Base-by-base conservation (phyloP, 1,284 basidiomycete genomes). In the Cutaneotrichosporon mucoides region DNA sequence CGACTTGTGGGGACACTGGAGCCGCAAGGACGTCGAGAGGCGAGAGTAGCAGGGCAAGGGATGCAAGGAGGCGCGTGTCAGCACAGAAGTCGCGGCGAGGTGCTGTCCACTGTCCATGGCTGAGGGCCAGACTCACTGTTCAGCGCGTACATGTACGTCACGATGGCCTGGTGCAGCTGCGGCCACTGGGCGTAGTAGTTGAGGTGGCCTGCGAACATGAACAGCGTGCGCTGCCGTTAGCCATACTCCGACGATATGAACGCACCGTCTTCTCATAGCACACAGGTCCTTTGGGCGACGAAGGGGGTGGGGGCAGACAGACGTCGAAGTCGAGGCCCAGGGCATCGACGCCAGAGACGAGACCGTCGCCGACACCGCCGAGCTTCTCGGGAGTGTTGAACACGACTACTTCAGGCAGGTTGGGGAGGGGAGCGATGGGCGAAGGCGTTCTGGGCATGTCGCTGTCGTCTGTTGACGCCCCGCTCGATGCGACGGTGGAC, bases 101-200 rank as follows among this genome's bases (percentile, higher is more conserved):
- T 3, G 24, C 24, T 3, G 24, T 24, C 24, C 24, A 3, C 24
- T 3, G 24, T 24, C 24, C 24, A 24, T 24, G 24, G 24, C 24
- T 24, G 24, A 24, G 24, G 24, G 24, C 24, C 24, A 5, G 37
- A 51, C 49, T 51, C 49, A 51, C 49, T 51, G 49, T 51, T 40
- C 49, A 51, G n/a, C 49, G 38, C 49, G 38, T 40, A 37, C 49
- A 51, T 51, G 49, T 51, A 51, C 49, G 49, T 51, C 37, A 51
- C 49, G 37, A 51, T n/a, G n/a, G 49, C 49, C 37, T 51, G 49
- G 38, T 51, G 49, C 36, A 51, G 49, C 8, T 24, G 36, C 36
- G 38, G 49, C 49, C 49, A 51, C 49, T 51, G 49, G 13, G 37
- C n/a, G 37, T n/a, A 8, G 49, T 51, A 40, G 15, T 51, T 37